Percentiles rank a stretch among this genome's conserved stretches.
Evolutionary conservation across 1,139 yeast species (phyloP).

Genomic region (Yamadazyma oceani): DNA sequence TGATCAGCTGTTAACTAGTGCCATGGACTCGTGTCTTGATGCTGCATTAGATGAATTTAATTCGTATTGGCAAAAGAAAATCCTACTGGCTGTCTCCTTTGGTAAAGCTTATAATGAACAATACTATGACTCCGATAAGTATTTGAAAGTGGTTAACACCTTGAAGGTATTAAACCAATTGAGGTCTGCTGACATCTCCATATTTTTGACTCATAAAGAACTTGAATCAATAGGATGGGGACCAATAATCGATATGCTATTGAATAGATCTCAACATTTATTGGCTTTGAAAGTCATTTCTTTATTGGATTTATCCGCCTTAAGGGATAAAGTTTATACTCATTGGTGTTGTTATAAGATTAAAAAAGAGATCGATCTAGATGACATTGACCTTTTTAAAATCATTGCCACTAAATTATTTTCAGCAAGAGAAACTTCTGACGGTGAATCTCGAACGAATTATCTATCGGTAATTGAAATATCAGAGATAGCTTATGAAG

Average conservation of each 20-base stretch:
- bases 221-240: slow-evolving; percentile 50
- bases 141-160: slow-evolving; percentile 57
- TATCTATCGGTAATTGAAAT: slow-evolving; percentile 61
- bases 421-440: slow-evolving; percentile 15
- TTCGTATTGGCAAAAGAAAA: slow-evolving; percentile 73
- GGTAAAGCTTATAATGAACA: slow-evolving; percentile 68
- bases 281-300: slow-evolving; percentile 64
- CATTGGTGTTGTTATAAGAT: slow-evolving; percentile 85
- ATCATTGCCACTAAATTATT: slow-evolving; percentile 48
- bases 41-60: slow-evolving; percentile 82
- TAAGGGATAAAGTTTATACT: slow-evolving; percentile 58
- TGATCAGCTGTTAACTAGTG: slow-evolving; percentile 51
- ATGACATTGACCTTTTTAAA: slow-evolving; percentile 59
- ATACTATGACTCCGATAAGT: slow-evolving; percentile 54
- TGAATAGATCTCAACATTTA: slow-evolving; percentile 61
- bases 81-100: slow-evolving; percentile 79
- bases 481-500: slow-evolving; percentile 72
- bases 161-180: slow-evolving; percentile 71
- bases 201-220: slow-evolving; percentile 64
- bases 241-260: slow-evolving; percentile 55
- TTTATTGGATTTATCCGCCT: slow-evolving; percentile 43
- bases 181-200: slow-evolving; percentile 62
- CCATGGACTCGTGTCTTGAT: slow-evolving; percentile 68
- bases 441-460: slow-evolving; percentile 18
- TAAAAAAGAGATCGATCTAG: slow-evolving; percentile 48